Percentiles rank a stretch among this genome's conserved stretches.
phyloP scores from a whole-genome alignment of 306 rosid species.

The Potentilla sterilis region DNA sequence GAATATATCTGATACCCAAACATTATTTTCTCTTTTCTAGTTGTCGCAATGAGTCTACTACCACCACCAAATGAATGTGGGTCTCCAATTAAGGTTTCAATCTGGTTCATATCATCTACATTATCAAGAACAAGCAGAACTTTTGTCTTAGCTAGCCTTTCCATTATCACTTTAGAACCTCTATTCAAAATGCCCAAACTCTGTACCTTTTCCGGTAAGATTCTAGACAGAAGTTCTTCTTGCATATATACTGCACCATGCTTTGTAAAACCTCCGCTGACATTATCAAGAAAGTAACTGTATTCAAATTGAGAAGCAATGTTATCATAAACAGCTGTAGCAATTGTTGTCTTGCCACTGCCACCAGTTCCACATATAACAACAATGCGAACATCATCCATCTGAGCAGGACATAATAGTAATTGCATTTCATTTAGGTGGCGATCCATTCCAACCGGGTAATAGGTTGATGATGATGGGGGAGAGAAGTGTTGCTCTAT shows the following conservation, averaged over 20 bases:
- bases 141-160: not conserved
- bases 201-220: not conserved
- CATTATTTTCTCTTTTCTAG: not conserved
- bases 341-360: constrained; percentile 19
- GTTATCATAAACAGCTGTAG: not conserved
- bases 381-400: not conserved
- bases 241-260: not conserved
- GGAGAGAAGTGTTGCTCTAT: not conserved
- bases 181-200: not conserved
- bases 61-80: not conserved
- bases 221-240: not conserved
- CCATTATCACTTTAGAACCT: not conserved
- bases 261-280: not conserved
- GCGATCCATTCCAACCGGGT: constrained; percentile 15
- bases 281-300: constrained; percentile 17
- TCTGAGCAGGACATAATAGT: no score
- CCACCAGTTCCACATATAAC: constrained; percentile 21
- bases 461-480: not conserved
- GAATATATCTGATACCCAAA: not conserved
- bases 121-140: not conserved
- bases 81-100: not conserved
- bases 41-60: not conserved
- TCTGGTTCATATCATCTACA: not conserved
- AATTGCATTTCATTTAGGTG: not conserved
- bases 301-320: not conserved